phyloP scores from a whole-genome alignment of 164 flowering plant genomes.

The Brasenia schreberi region DNA sequence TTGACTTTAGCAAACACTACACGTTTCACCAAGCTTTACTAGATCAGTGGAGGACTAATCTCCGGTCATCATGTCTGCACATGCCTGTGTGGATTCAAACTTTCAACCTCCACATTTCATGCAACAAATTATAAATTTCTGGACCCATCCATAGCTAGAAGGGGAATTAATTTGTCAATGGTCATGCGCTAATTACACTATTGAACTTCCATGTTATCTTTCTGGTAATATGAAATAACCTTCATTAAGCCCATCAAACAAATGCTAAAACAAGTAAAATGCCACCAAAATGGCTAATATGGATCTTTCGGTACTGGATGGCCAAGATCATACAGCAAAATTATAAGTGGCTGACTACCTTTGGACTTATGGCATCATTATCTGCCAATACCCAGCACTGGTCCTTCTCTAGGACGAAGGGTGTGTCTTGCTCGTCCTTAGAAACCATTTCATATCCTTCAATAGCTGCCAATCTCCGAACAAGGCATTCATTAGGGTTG shows the following conservation, averaged over 20 bases:
- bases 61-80: background rate
- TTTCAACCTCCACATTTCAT: background rate
- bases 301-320: background rate
- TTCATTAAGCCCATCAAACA: background rate
- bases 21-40: too few relatives aligned
- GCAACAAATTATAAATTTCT: background rate
- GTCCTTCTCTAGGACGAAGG: slow-evolving; percentile 76
- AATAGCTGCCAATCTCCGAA: slow-evolving; percentile 84
- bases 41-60: too few relatives aligned
- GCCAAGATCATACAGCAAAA: background rate
- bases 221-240: background rate
- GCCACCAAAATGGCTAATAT: slow-evolving; percentile 1
- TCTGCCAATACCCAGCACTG: slow-evolving; percentile 91
- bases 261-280: background rate
- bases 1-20: too few relatives aligned
- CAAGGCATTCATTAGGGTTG: slow-evolving; percentile 39
- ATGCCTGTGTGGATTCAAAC: background rate
- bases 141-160: background rate
- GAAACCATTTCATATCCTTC: slow-evolving; percentile 94
- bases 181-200: background rate
- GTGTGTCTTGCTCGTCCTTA: slow-evolving; percentile 68
- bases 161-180: background rate
- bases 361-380: slow-evolving; percentile 67
- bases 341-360: slow-evolving; percentile 32
- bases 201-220: background rate